phyloP scores from a whole-genome alignment of 257 asterid species.

The Petunia axillaris region DNA sequence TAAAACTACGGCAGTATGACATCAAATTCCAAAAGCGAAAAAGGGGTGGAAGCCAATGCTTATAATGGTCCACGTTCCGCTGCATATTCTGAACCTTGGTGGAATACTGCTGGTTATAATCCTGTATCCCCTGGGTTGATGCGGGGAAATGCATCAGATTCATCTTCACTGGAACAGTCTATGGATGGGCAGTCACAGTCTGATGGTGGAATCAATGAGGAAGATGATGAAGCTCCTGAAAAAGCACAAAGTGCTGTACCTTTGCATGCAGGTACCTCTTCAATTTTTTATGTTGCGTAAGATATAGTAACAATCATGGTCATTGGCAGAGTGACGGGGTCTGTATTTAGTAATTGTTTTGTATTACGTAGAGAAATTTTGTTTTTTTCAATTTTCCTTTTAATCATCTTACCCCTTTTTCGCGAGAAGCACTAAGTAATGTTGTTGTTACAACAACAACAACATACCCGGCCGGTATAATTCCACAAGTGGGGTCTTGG shows the following conservation, averaged over 20 bases:
- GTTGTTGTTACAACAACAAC: too few species aligned
- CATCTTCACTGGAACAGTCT: constrained; percentile 74
- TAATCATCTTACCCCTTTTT: not conserved
- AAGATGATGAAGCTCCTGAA: constrained; percentile 56
- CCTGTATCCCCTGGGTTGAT: constrained; percentile 50
- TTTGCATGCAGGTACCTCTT: constrained; percentile 52
- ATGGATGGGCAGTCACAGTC: constrained; percentile 71
- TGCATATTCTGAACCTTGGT: constrained; percentile 59
- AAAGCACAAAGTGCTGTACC: constrained; percentile 45
- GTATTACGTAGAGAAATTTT: not conserved
- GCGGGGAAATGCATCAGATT: constrained; percentile 64
- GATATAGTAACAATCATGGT: not conserved
- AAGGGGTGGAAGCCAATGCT: constrained; percentile 46
- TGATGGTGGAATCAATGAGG: constrained; percentile 60
- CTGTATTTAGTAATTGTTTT: not conserved
- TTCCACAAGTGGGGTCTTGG: too few species aligned
- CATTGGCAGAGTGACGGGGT: not conserved
- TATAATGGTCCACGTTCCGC: constrained; percentile 42
- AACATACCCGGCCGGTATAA: too few species aligned
- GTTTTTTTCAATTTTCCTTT: not conserved
- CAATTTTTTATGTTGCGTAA: not conserved
- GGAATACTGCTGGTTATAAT: constrained; percentile 48
- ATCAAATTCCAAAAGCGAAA: constrained; percentile 50
- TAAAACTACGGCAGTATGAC: constrained; percentile 55
- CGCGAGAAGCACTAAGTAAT: constrained; percentile 5